Evolutionary conservation across 1,284 basidiomycete genomes (phyloP).

Genomic region (Meira nashicola): DNA sequence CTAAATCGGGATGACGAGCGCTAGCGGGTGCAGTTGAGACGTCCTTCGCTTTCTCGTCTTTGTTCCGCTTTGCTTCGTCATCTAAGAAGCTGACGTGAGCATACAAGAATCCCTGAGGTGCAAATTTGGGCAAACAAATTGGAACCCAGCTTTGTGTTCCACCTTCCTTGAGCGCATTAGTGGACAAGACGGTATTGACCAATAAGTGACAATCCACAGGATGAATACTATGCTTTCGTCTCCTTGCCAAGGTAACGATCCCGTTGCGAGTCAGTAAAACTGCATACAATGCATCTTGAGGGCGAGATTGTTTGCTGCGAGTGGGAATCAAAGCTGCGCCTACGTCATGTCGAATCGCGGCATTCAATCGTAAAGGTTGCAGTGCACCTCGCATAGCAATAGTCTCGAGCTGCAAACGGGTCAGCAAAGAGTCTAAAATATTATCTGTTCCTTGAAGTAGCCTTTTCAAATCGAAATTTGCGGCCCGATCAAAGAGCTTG

Average conservation of each 20-base stretch:
- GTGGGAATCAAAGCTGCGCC: conserved; percentile 28
- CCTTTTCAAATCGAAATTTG: conserved; percentile 84
- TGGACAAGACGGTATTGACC: conserved; percentile 59
- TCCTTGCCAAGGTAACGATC: conserved; percentile 81
- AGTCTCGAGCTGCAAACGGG: conserved; percentile 28
- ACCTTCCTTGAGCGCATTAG: conserved; percentile 56
- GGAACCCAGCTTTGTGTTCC: conserved; percentile 81
- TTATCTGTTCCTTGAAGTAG: conserved; percentile 67
- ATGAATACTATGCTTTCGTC: conserved; percentile 88
- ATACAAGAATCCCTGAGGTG: conserved; percentile 83
- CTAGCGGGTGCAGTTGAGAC: background rate
- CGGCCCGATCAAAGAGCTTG: conserved; percentile 76
- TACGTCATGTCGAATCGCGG: conserved; percentile 58
- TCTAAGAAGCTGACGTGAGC: conserved; percentile 75
- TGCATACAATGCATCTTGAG: conserved; percentile 72
- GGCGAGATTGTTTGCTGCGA: conserved; percentile 58
- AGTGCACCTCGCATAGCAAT: conserved; percentile 51
- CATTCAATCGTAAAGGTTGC: conserved; percentile 72
- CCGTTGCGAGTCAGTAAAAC: conserved; percentile 69
- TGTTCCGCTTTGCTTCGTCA: conserved; percentile 10
- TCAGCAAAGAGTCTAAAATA: conserved; percentile 33
- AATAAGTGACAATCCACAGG: conserved; percentile 59
- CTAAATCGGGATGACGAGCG: conserved; percentile 15
- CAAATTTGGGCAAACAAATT: conserved; percentile 91
- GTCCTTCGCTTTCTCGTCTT: background rate